Percentiles rank a stretch among this genome's conserved stretches.
Conservation (phyloP, 169 alveolate genomes). For the Eimeria nieschulzi region DNA sequence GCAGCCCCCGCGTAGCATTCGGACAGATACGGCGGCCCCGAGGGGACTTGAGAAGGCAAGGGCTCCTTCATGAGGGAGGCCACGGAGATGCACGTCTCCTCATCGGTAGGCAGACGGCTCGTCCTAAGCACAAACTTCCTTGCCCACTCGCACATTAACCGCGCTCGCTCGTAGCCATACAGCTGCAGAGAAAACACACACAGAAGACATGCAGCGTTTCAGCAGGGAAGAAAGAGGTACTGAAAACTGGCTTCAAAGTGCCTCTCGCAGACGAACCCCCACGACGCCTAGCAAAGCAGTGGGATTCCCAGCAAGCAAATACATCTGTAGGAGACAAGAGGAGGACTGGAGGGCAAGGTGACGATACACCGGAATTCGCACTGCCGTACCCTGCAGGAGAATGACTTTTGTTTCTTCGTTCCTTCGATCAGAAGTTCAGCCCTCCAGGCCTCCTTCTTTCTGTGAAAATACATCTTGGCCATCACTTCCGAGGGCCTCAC, state of each 20-base stretch:
- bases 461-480: conserved; percentile 62
- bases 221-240: not conserved
- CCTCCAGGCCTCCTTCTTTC: conserved; percentile 71
- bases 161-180: conserved; percentile 64
- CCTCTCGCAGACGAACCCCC: not conserved
- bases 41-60: conserved; percentile 28
- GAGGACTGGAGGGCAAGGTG: not conserved
- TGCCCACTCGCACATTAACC: conserved; percentile 72
- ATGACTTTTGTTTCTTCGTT: conserved; percentile 60
- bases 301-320: not conserved
- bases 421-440: conserved; percentile 63
- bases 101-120: conserved; percentile 62
- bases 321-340: not conserved
- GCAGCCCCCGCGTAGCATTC: not conserved
- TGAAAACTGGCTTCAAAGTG: not conserved
- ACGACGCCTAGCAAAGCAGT: not conserved
- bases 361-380: not conserved
- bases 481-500: conserved; percentile 55
- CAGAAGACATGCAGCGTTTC: not conserved
- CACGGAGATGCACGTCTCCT: conserved; percentile 49
- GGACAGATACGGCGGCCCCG: conserved; percentile 7
- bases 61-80: conserved; percentile 50
- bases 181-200: conserved; percentile 36
- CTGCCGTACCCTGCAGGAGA: conserved; percentile 68
- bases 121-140: conserved; percentile 26